A percentile compares a stretch with the other conserved stretches of the same genome.
Evolutionary conservation across 495 filamentous ascomycete genomes (phyloP).

Genomic region (Niebla homalea): DNA sequence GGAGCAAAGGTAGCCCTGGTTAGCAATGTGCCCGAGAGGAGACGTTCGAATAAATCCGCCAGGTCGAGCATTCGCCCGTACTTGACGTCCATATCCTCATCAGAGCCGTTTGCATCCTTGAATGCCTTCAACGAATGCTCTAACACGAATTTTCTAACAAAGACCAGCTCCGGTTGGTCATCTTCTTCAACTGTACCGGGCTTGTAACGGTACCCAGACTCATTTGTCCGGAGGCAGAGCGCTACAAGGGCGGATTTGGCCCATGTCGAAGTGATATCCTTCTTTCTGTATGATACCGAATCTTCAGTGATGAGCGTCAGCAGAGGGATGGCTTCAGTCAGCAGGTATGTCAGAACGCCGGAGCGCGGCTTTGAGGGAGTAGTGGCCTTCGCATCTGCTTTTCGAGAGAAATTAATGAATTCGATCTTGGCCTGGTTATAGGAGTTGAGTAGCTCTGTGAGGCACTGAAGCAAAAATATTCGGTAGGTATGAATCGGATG

Average conservation of each 20-base stretch:
- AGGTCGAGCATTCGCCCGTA: slow-evolving; percentile 76
- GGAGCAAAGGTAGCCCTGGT: slow-evolving; percentile 25
- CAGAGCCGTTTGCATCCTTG: slow-evolving; percentile 71
- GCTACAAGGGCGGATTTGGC: slow-evolving; percentile 75
- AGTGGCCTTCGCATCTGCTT: slow-evolving; percentile 63
- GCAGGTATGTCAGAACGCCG: slow-evolving; percentile 81
- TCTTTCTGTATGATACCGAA: slow-evolving; percentile 66
- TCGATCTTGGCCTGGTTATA: slow-evolving; percentile 94
- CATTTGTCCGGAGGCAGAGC: slow-evolving; percentile 75
- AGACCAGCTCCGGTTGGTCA: slow-evolving; percentile 77
- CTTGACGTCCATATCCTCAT: slow-evolving; percentile 69
- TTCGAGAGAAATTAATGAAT: slow-evolving; percentile 96
- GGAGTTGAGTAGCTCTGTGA: slow-evolving; percentile 82
- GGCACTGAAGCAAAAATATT: slow-evolving; percentile 85
- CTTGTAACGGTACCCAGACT: slow-evolving; percentile 37
- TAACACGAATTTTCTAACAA: slow-evolving; percentile 85
- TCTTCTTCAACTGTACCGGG: slow-evolving; percentile 52
- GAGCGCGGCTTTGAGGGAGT: slow-evolving; percentile 92
- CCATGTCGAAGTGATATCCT: slow-evolving; percentile 65
- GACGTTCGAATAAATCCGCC: slow-evolving; percentile 83
- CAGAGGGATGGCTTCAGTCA: slow-evolving; percentile 71
- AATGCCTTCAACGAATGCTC: slow-evolving; percentile 88
- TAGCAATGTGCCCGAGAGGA: slow-evolving; percentile 70
- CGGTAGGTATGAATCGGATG: slow-evolving; percentile 94
- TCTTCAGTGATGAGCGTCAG: slow-evolving; percentile 65